Conservation (phyloP, 2,329 filamentous ascomycete species). For the Trichoderma sp. region DNA sequence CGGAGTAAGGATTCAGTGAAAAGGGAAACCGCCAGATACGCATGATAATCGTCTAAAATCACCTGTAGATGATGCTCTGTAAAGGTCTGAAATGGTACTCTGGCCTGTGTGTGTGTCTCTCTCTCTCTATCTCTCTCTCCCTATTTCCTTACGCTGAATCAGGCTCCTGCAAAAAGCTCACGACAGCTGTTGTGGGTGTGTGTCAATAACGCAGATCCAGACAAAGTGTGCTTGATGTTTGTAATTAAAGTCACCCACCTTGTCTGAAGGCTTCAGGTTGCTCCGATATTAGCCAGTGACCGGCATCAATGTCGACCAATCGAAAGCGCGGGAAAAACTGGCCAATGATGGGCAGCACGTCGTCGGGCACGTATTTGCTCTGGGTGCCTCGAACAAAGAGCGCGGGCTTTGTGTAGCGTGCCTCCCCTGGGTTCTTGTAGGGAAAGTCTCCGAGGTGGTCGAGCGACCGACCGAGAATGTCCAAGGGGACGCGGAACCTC, state of each 20-base stretch:
- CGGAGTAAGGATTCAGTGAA: too few species aligned
- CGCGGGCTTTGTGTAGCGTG: slow-evolving; percentile 73
- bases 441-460: slow-evolving; percentile 86
- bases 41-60: not conserved
- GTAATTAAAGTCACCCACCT: slow-evolving; percentile 61
- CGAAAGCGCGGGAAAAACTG: slow-evolving; percentile 80
- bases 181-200: not conserved
- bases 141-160: not conserved
- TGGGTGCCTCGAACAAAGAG: slow-evolving; percentile 78
- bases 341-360: slow-evolving; percentile 76
- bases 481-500: slow-evolving; percentile 79
- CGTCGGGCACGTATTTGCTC: slow-evolving; percentile 80
- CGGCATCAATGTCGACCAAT: slow-evolving; percentile 72
- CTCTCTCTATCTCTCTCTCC: not conserved
- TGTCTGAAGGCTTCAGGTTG: slow-evolving; percentile 76
- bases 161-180: slow-evolving; percentile 21
- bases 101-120: too few species aligned
- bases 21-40: not conserved
- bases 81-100: not conserved
- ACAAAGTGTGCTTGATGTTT: not conserved
- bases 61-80: not conserved
- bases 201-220: not conserved
- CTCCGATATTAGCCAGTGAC: slow-evolving; percentile 91
- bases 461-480: slow-evolving; percentile 67
- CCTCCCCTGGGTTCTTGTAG: slow-evolving; percentile 69